Conservation (phyloP, 495 filamentous ascomycete genomes). For the Penicillium arizonense region DNA sequence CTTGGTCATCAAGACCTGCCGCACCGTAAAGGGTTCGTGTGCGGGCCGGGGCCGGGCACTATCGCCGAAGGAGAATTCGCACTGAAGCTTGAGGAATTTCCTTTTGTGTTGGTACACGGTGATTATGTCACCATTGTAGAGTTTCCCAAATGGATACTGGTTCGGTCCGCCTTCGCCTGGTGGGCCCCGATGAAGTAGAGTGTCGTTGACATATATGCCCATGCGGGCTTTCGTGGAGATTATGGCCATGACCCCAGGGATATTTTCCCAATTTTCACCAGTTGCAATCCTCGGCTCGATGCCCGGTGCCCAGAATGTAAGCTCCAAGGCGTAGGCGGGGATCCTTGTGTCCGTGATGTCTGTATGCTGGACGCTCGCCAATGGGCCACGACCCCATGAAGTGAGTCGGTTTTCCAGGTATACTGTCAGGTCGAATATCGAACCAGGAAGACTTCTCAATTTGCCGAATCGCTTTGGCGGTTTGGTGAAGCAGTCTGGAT, state of each 20-base stretch:
- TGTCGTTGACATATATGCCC: constrained; percentile 72
- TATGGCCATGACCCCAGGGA: constrained; percentile 56
- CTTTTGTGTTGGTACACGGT: constrained; percentile 52
- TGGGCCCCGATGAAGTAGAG: constrained; percentile 46
- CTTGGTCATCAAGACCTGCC: constrained; percentile 32
- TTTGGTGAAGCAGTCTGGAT: constrained; percentile 26
- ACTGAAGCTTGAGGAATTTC: constrained; percentile 48
- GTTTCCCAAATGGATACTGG: constrained; percentile 58
- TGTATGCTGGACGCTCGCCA: constrained; percentile 61
- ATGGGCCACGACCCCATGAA: constrained; percentile 69
- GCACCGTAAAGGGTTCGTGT: constrained; percentile 40
- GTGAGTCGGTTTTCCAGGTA: constrained; percentile 61
- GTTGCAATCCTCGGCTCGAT: constrained; percentile 55
- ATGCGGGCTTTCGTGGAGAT: constrained; percentile 69
- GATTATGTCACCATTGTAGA: constrained; percentile 73
- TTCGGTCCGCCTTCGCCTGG: constrained; percentile 44
- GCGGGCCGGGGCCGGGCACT: constrained; percentile 45
- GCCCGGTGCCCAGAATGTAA: constrained; percentile 67
- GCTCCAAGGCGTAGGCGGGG: constrained; percentile 76
- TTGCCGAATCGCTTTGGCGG: constrained; percentile 44
- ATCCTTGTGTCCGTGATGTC: constrained; percentile 62
- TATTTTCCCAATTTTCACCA: constrained; percentile 56
- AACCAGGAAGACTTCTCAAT: constrained; percentile 42
- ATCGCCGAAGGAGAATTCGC: constrained; percentile 54
- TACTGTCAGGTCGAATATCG: constrained; percentile 54